A percentile compares a stretch with the other conserved stretches of the same genome.
Conservation (phyloP, 192 early-diverging fungal genomes). For the Spizellomyces sp. region DNA sequence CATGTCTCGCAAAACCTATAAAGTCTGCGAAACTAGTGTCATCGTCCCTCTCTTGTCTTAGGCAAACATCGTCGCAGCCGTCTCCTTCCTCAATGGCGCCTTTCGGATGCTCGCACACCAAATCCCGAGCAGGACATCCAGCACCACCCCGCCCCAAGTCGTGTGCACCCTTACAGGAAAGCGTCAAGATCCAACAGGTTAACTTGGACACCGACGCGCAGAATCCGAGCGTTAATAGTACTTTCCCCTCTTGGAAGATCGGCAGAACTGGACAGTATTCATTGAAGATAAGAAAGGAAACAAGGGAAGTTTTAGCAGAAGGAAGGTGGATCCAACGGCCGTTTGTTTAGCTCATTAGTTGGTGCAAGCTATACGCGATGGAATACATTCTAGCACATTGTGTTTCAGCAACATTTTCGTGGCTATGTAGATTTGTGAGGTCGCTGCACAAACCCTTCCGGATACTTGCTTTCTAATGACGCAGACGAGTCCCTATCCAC, state of each 20-base stretch:
- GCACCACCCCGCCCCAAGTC: background rate
- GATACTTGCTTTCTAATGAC: no score
- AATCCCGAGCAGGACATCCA: background rate
- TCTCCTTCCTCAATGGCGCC: background rate
- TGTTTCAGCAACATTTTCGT: no score
- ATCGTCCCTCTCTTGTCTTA: background rate
- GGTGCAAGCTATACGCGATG: no score
- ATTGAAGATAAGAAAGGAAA: conserved; percentile 1
- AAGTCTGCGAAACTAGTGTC: background rate
- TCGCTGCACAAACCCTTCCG: no score
- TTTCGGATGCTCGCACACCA: background rate
- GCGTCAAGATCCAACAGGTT: no score
- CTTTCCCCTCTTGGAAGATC: background rate
- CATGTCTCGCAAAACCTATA: background rate
- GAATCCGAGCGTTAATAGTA: background rate
- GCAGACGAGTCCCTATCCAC: no score
- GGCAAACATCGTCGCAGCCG: no score
- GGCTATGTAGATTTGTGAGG: no score
- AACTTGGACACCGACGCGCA: no score
- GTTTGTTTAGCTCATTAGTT: no score
- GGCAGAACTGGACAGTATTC: background rate
- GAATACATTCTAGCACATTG: no score
- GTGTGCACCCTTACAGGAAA: background rate
- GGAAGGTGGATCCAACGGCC: background rate
- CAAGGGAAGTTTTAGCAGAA: background rate